Base-by-base conservation (phyloP, 2,329 filamentous ascomycete species). In the Geosmithia flava region DNA sequence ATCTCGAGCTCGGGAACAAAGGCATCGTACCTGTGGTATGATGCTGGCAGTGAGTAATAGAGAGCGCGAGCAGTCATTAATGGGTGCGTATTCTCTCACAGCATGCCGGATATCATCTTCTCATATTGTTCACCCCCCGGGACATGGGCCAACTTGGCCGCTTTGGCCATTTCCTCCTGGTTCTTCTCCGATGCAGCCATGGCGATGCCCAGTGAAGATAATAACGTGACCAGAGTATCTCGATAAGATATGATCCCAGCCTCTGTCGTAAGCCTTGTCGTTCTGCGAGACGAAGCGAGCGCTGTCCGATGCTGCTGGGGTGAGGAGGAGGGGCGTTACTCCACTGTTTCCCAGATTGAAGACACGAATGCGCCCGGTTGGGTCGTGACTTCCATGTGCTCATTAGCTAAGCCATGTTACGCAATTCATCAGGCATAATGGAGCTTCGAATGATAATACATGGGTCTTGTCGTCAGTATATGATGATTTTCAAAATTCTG, bases 91-190 rank as follows among this genome's bases (percentile, higher is more conserved):
- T 58, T 11, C n/a, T 30, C 68, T 54, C 58, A 78, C 75, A 80
- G 65, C 66, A 81, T 76, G 27, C 78, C 77, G 0, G 76, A 81
- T 45, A 82, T 75, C 76, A 82, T 81, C 56, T 74, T 76, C 56
- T 81, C 75, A 48, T 80, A 82, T 51, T 80, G 72, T 7, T 80
- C 77, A 50, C 74, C 73, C 67, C 72, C 76, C 0, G 76, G 76
- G 2, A 73, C 64, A 51, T 78, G 69, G 10, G 69, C 62, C 11
- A 78, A 59, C 33, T 64, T 65, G 53, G 65, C 71, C 16, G 75
- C 74, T 23, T 64, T 60, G 44, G 63, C 67, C 39, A 78, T 65
- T 43, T 64, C 62, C 27, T 61, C 60, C 1, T 56, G 49, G 48
- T 75, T 64, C 50, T 73, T 74, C 30, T 56, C 52, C 2, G 48